These are phyloP conservation scores for Cucurbita moschata DNA, from an alignment of 306 rosid species.

Conservation along the genomic window DNA sequence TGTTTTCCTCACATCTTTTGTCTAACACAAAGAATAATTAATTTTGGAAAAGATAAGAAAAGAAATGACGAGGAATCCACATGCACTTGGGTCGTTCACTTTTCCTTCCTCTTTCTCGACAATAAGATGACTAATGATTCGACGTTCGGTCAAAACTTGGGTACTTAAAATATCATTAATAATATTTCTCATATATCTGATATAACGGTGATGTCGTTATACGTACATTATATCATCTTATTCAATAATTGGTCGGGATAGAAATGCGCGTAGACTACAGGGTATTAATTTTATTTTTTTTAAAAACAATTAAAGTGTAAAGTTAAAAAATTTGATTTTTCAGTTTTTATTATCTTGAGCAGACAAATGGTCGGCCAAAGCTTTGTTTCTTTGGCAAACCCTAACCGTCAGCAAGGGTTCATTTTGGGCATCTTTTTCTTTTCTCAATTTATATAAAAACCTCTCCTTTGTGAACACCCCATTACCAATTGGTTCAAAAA, in stretches of 20 bases:
- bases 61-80: not conserved
- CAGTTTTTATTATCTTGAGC: not conserved
- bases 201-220: no score
- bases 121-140: no score
- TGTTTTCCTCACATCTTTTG: not conserved
- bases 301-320: not conserved
- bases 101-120: not conserved
- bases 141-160: no score
- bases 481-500: not conserved
- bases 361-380: conserved; percentile 11
- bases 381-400: conserved; percentile 8
- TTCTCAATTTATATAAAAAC: not conserved
- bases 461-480: not conserved
- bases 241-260: not conserved
- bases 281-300: not conserved
- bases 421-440: not conserved
- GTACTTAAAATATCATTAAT: not conserved
- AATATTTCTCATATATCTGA: no score
- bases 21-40: not conserved
- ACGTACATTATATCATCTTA: no score
- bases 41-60: not conserved
- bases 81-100: not conserved
- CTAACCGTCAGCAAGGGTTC: not conserved
- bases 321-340: not conserved
- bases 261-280: not conserved